Base-by-base conservation (phyloP, 2,329 filamentous ascomycete genomes). In the Verticillium tricorpus region DNA sequence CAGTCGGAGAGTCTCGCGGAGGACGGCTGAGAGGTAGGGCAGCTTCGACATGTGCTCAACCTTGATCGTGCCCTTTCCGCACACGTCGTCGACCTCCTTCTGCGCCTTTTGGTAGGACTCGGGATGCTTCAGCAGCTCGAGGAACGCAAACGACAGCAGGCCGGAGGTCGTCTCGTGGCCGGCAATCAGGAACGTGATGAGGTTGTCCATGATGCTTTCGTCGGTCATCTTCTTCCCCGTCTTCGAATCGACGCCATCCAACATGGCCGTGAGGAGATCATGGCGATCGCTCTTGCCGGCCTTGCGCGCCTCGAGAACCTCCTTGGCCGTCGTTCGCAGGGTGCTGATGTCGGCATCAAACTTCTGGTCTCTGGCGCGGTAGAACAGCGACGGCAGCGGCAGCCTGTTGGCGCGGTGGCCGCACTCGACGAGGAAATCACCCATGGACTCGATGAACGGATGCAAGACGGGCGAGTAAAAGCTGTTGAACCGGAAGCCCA, bases 161-260 rank as follows among this genome's bases (percentile, higher is more conserved):
- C 88, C 89, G 1, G 86, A 85, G 0, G 89, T 89, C 0, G 90
- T 93, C 65, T 90, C 88, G 67, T 89, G 87, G 5, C 87, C 84
- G 57, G 86, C 86, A 65, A 87, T 85, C n/a, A 90, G 73, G 67
- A 90, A 90, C 0, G 87, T 90, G 60, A 89, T 85, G 76, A 91
- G 83, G 66, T 91, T 90, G 69, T 88, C 80, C 34, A 84, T 79
- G 65, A 90, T 88, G 37, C 78, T 82, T 4, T 80, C 74, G 65
- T 89, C 84, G 0, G 77, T 80, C 71, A 91, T 78, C 8, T 79
- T 79, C 66, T 85, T 76, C 14, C 88, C 87, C 3, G 88, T 90
- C 74, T 85, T 83, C 2, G 84, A 79, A 69, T 91, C 89, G 11
- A 78, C 80, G 1, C 85, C 86, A 11, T 84, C 77, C 37, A 91